Conservation (phyloP, 805 yeast genomes). For the Barnettozyma sp. region DNA sequence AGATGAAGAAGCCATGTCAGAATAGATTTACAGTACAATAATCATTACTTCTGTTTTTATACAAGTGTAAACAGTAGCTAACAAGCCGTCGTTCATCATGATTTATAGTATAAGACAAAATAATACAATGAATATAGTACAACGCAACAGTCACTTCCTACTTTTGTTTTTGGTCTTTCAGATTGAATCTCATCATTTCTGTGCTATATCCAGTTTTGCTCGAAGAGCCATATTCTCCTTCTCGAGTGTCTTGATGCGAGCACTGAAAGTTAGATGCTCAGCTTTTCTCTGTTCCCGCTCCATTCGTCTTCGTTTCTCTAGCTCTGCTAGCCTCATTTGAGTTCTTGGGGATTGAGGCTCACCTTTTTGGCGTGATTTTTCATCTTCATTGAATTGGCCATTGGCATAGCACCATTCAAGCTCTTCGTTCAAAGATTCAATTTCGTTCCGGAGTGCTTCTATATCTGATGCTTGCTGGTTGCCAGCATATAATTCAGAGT, state of each 20-base stretch:
- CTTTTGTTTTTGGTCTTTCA: no score
- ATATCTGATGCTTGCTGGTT: background rate
- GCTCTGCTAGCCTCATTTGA: slow-evolving; percentile 49
- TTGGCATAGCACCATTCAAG: slow-evolving; percentile 17
- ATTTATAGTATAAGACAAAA: slow-evolving; percentile 1
- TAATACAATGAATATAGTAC: slow-evolving; percentile 1
- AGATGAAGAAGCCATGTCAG: slow-evolving; percentile 40
- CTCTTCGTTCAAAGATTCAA: slow-evolving; percentile 15
- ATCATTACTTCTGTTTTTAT: no score
- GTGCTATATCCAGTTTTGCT: slow-evolving; percentile 17
- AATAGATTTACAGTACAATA: slow-evolving; percentile 8
- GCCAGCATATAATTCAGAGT: slow-evolving; percentile 28
- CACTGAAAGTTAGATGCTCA: slow-evolving; percentile 50
- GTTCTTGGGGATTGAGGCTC: slow-evolving; percentile 29
- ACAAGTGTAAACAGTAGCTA: no score
- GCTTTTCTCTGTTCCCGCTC: slow-evolving; percentile 64
- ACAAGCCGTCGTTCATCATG: background rate
- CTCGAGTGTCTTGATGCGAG: slow-evolving; percentile 47
- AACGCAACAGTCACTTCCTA: no score
- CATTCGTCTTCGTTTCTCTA: slow-evolving; percentile 58
- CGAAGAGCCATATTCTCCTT: slow-evolving; percentile 41
- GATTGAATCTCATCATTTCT: background rate
- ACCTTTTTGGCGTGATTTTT: slow-evolving; percentile 1
- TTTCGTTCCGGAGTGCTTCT: slow-evolving; percentile 10
- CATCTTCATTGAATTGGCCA: slow-evolving; percentile 7